phyloP scores from a whole-genome alignment of 331 rosid genomes.

The Malus hybrid region DNA sequence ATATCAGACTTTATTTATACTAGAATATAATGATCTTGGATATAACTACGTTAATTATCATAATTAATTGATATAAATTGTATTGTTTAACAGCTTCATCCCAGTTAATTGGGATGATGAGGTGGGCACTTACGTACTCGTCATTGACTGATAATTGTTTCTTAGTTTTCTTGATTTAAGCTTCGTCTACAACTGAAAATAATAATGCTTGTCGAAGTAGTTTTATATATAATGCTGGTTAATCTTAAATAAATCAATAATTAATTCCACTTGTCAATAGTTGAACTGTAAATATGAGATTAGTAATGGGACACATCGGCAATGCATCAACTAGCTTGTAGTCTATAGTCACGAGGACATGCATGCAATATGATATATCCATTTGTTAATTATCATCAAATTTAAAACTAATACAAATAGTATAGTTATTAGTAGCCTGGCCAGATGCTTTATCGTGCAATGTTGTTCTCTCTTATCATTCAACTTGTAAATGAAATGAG shows the following conservation, averaged over 20 bases:
- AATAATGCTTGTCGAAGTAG: not conserved
- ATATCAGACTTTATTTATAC: not conserved
- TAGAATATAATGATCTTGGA: not conserved
- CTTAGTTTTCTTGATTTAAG: not conserved
- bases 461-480: not conserved
- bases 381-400: not conserved
- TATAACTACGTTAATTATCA: not conserved
- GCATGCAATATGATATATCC: not conserved
- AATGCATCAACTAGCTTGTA: not conserved
- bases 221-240: not conserved
- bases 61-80: too few species aligned
- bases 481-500: not conserved
- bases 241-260: not conserved
- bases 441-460: not conserved
- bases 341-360: not conserved
- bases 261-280: not conserved
- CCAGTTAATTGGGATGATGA: not conserved
- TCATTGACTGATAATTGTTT: not conserved
- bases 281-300: not conserved
- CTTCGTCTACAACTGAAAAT: not conserved
- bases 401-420: not conserved
- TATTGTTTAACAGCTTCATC: not conserved
- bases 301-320: not conserved
- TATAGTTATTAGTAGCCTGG: not conserved
- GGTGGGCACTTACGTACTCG: not conserved